Evolutionary conservation across 495 filamentous ascomycete species (phyloP).

Genomic region (Talaromyces ruber): DNA sequence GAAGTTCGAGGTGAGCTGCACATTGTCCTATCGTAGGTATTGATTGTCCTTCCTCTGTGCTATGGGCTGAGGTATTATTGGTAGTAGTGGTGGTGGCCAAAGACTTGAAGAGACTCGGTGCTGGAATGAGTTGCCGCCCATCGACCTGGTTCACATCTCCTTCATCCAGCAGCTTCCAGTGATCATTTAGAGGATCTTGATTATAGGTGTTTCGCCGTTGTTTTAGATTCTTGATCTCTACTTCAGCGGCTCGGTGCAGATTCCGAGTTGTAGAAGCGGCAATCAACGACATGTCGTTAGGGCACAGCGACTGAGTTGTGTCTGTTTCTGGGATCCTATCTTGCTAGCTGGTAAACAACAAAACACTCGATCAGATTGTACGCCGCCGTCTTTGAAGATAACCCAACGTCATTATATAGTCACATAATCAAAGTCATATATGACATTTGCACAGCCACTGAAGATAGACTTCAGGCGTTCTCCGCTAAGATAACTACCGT

Average conservation of each 20-base stretch:
- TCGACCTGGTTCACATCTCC: not conserved
- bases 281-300: not conserved
- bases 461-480: not conserved
- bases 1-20: conserved; percentile 25
- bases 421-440: not conserved
- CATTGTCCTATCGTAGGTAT: conserved; percentile 19
- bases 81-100: not conserved
- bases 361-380: not conserved
- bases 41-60: not conserved
- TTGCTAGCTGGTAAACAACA: not conserved
- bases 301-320: not conserved
- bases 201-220: not conserved
- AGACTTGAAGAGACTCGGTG: not conserved
- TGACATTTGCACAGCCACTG: not conserved
- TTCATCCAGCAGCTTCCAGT: not conserved
- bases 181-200: not conserved
- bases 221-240: not conserved
- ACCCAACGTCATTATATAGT: not conserved
- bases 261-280: not conserved
- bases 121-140: not conserved
- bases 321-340: not conserved
- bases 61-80: not conserved
- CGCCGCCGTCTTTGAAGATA: not conserved
- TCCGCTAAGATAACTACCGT: too few relatives aligned
- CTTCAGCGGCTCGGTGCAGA: not conserved